Conservation (phyloP, 2,329 filamentous ascomycete species). For the Colletotrichum kahawae region DNA sequence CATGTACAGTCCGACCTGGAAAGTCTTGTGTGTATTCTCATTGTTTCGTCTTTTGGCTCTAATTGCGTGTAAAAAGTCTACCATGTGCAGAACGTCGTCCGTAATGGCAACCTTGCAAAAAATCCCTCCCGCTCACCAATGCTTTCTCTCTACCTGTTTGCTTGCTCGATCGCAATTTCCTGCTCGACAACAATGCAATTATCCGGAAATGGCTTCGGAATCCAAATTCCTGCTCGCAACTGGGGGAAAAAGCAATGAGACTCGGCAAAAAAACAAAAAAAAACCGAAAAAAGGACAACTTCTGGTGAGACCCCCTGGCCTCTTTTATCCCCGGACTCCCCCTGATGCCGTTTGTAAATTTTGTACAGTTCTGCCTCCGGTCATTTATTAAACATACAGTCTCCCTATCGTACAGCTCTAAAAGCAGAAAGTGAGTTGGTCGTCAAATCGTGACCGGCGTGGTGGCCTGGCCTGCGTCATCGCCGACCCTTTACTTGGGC, state of each 20-base stretch:
- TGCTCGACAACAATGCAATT: constrained; percentile 16
- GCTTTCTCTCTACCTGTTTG: neutral
- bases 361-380: constrained; percentile 21
- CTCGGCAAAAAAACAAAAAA: neutral
- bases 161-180: constrained; percentile 11
- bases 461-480: neutral
- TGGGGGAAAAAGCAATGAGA: neutral
- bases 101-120: neutral
- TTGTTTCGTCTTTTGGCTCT: constrained; percentile 2
- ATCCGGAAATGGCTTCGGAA: constrained; percentile 16
- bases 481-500: constrained; percentile 26
- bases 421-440: constrained; percentile 11
- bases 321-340: constrained; percentile 18
- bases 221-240: constrained; percentile 17
- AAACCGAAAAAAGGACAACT: neutral
- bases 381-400: constrained; percentile 20
- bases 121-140: neutral
- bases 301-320: constrained; percentile 12
- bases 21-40: neutral
- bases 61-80: neutral
- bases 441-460: constrained; percentile 15
- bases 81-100: neutral
- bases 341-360: constrained; percentile 10
- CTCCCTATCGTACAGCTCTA: constrained; percentile 16
- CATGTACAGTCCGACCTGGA: neutral